Evolutionary conservation across 2,329 filamentous ascomycete species (phyloP).

Genomic region (Arthrobotrys conoides): DNA sequence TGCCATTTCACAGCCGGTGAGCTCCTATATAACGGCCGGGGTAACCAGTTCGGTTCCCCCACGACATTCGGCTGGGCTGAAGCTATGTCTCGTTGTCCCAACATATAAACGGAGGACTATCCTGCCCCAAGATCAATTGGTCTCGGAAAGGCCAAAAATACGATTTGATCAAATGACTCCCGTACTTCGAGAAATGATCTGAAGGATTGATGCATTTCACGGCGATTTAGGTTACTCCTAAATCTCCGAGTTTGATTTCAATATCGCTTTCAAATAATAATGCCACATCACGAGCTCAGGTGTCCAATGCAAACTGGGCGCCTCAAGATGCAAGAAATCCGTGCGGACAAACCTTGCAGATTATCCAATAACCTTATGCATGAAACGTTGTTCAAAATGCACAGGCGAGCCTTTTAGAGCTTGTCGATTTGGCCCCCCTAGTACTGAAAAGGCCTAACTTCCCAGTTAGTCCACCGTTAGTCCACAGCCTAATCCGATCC

Average conservation of each 20-base stretch:
- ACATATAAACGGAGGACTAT: constrained; percentile 3
- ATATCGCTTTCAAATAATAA: constrained; percentile 21
- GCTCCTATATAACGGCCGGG: constrained; percentile 51
- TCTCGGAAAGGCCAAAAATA: constrained; percentile 15
- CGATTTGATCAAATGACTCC: constrained; percentile 42
- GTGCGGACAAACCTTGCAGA: constrained; percentile 59
- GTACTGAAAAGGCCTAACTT: constrained; percentile 49
- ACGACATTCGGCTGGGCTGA: constrained; percentile 38
- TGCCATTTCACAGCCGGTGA: constrained; percentile 41
- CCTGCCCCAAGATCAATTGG: constrained; percentile 19
- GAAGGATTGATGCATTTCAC: constrained; percentile 12
- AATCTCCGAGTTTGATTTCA: constrained; percentile 28
- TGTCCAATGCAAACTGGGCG: constrained; percentile 50
- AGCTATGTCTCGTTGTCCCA: constrained; percentile 16
- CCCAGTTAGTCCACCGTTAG: constrained; percentile 30
- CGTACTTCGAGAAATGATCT: constrained; percentile 24
- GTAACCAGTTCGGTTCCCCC: constrained; percentile 39
- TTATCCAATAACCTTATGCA: constrained; percentile 56
- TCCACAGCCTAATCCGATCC: constrained; percentile 43
- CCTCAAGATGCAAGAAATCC: constrained; percentile 54
- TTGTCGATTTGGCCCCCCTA: constrained; percentile 38
- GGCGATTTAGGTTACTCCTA: constrained; percentile 13
- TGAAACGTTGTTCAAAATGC: constrained; percentile 59
- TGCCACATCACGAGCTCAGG: constrained; percentile 61
- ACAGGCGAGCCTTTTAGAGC: constrained; percentile 51